Conservation (phyloP, 345 rosid species). For the Pistacia integerrima region DNA sequence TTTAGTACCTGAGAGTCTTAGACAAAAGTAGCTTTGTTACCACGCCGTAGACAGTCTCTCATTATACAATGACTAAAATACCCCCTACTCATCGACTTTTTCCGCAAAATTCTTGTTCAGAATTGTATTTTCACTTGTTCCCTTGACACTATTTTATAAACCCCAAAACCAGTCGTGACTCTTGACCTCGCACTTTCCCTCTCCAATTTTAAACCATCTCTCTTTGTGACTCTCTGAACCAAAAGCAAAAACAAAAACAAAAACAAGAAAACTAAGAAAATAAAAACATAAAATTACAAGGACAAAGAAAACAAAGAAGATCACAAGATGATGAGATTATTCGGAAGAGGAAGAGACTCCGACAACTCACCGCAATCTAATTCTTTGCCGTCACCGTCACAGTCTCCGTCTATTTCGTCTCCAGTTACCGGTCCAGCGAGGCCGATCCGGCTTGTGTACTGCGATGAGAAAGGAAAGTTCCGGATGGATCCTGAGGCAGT, state of each 20-base stretch:
- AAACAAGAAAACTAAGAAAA: background rate
- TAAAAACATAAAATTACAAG: background rate
- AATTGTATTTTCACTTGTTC: background rate
- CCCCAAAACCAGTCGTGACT: background rate
- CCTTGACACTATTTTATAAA: background rate
- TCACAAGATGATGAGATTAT: conserved; percentile 42
- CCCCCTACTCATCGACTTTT: background rate
- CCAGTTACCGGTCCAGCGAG: conserved; percentile 91
- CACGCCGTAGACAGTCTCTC: conserved; percentile 6
- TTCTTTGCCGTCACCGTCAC: conserved; percentile 36
- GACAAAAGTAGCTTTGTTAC: conserved; percentile 3
- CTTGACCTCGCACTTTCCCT: conserved; percentile 26
- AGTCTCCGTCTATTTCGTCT: conserved; percentile 23
- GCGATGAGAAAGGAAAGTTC: conserved; percentile 94
- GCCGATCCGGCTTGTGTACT: conserved; percentile 83
- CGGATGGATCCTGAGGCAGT: conserved; percentile 99
- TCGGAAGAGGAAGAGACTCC: conserved; percentile 45
- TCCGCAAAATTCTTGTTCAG: background rate
- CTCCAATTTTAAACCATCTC: conserved; percentile 30
- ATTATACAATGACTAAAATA: background rate
- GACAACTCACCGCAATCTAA: conserved; percentile 37
- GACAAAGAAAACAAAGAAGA: background rate
- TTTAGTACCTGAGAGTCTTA: too few relatives aligned
- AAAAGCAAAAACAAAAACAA: conserved; percentile 1
- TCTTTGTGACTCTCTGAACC: background rate